Base-by-base conservation (phyloP, 2,329 filamentous ascomycete genomes). In the Pseudogymnoascus sp. region DNA sequence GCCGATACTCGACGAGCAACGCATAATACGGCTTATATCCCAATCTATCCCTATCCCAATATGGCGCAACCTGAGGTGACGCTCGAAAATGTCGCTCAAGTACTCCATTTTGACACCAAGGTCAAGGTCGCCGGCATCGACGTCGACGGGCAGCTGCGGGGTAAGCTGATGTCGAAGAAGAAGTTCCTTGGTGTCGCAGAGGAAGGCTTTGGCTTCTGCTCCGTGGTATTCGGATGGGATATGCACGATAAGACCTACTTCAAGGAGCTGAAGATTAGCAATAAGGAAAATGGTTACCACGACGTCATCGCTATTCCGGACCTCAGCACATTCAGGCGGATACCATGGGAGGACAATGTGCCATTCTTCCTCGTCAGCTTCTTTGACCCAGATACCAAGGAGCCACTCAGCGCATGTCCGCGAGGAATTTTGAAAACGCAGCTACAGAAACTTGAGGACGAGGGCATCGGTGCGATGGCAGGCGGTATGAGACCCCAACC, bases 201-300 rank as follows among this genome's bases (percentile, higher is more conserved):
- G 42, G 82, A 85, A 49, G 92, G 92, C 60, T 96, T 96, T 69
- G 92, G 92, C 61, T 96, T 96, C 80, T 96, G 92, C 79, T 94
- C 90, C 19, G 91, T 96, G 68, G 86, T 96, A 67, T 96, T 96
- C 71, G 92, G 92, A 73, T 96, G 92, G 92, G 92, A 97, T 76
- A 96, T 96, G 91, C 92, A 97, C 75, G 92, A 97, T 72, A 82
- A 86, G 78, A 95, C 91, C 9, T 97, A 96, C 75, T 87, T 90
- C 73, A 85, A 83, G 69, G 92, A 96, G 76, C 83, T 96, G 66
- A 84, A 84, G 71, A 88, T 96, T 74, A 94, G 90, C 76, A 96
- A 96, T 77, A 89, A 90, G 68, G 87, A 91, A 71, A 96, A 96
- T 73, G 92, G 92, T 45, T 96, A 96, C 75, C 84, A 88, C 67